Conservation (phyloP, 2,329 filamentous ascomycete genomes). For the Cordyceps javanica region DNA sequence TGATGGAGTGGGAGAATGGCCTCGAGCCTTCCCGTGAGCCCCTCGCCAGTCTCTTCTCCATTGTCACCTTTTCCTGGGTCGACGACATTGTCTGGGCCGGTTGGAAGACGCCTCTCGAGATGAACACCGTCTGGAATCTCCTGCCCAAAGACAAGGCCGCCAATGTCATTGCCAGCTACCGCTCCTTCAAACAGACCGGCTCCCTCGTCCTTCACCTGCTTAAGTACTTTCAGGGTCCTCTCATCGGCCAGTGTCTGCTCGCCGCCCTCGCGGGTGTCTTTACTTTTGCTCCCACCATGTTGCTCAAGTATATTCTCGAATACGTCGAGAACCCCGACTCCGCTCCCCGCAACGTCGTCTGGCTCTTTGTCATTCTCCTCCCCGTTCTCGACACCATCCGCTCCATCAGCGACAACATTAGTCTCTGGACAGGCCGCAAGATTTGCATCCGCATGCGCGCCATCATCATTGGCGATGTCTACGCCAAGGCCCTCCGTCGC, state of each 20-base stretch:
- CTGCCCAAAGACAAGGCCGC: conserved; percentile 82
- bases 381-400: conserved; percentile 77
- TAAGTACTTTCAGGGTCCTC: conserved; percentile 71
- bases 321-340: conserved; percentile 80
- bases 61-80: conserved; percentile 85
- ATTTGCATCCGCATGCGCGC: conserved; percentile 90
- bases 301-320: conserved; percentile 85
- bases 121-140: conserved; percentile 88
- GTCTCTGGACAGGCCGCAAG: conserved; percentile 88
- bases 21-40: conserved; percentile 84
- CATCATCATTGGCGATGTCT: conserved; percentile 95
- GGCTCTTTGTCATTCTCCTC: conserved; percentile 90
- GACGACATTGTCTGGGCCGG: conserved; percentile 85
- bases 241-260: conserved; percentile 74
- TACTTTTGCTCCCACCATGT: conserved; percentile 83
- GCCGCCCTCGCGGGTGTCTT: conserved; percentile 75
- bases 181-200: conserved; percentile 76
- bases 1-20: conserved; percentile 82
- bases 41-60: conserved; percentile 79
- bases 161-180: conserved; percentile 72
- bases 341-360: conserved; percentile 79
- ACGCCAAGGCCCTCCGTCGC: conserved; percentile 87
- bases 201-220: conserved; percentile 74
- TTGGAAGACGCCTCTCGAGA: conserved; percentile 76
- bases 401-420: conserved; percentile 77